Evolutionary conservation across 2,329 filamentous ascomycete genomes (phyloP).

Genomic region (Exophiala alcalophila): DNA sequence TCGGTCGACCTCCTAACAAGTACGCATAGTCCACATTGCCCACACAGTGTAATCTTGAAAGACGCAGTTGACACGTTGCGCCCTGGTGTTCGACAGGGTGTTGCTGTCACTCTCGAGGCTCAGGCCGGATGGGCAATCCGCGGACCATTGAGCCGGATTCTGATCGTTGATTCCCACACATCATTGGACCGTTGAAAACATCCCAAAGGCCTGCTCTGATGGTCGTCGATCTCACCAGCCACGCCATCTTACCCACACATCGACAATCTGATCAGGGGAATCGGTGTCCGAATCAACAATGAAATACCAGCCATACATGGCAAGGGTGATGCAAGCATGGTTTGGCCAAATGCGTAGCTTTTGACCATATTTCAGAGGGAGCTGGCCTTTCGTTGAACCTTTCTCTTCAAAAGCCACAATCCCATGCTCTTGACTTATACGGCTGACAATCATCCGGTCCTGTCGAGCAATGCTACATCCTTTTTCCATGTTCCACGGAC

Average conservation of each 20-base stretch:
- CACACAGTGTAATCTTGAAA: too few species aligned
- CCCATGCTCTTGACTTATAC: constrained; percentile 76
- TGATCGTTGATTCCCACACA: too few species aligned
- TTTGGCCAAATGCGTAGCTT: constrained; percentile 73
- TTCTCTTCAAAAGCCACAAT: constrained; percentile 61
- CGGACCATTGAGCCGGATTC: too few species aligned
- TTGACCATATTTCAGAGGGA: constrained; percentile 59
- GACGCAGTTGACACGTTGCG: too few species aligned
- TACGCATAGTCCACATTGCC: too few species aligned
- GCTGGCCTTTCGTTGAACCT: constrained; percentile 34
- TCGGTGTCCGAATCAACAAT: constrained; percentile 62
- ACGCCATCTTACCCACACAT: constrained; percentile 70
- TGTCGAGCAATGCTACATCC: constrained; percentile 40
- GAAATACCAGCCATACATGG: constrained; percentile 69
- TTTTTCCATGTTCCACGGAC: constrained; percentile 52
- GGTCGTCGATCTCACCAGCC: constrained; percentile 59
- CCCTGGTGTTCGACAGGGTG: too few species aligned
- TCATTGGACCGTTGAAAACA: too few species aligned
- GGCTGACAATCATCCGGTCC: constrained; percentile 64
- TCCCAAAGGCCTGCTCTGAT: too few species aligned
- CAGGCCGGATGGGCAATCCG: too few species aligned
- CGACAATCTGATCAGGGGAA: constrained; percentile 60
- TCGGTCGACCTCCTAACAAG: too few species aligned
- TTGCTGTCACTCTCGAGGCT: too few species aligned
- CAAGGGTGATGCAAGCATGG: constrained; percentile 74